phyloP scores from a whole-genome alignment of 768 basidiomycete species.

The Kondoa malvinella region DNA sequence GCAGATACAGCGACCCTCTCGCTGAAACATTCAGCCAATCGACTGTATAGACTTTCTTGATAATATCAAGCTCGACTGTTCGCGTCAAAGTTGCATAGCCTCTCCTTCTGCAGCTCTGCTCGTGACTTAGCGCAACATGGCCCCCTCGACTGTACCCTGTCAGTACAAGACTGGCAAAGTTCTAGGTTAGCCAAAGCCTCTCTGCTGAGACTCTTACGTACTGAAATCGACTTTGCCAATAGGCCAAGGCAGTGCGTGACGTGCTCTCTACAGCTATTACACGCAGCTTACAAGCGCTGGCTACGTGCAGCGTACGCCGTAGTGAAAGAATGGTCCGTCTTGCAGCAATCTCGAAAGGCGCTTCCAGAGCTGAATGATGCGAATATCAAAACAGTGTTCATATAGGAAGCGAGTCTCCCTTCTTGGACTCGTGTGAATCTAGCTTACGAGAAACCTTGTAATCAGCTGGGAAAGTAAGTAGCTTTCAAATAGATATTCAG shows the following conservation, averaged over 20 bases:
- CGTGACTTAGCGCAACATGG: too few species aligned
- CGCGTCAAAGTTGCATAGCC: too few species aligned
- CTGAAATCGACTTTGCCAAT: neutral
- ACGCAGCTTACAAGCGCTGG: neutral
- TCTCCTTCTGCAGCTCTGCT: too few species aligned
- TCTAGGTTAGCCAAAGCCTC: neutral
- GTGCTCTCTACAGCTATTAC: neutral
- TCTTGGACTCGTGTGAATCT: too few species aligned
- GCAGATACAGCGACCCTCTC: too few species aligned
- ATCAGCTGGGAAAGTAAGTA: neutral
- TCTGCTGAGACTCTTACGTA: neutral
- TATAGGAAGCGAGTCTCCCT: neutral
- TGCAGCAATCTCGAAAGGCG: neutral
- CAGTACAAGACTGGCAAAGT: slow-evolving; percentile 7
- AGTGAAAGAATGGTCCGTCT: slow-evolving; percentile 4
- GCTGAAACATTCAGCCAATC: too few species aligned
- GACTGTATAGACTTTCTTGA: too few species aligned
- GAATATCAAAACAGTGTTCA: neutral
- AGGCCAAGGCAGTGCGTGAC: neutral
- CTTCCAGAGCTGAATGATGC: neutral
- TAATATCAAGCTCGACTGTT: too few species aligned
- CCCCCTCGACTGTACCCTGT: neutral
- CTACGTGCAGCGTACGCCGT: neutral
- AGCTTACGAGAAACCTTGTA: too few species aligned
- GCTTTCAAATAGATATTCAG: neutral